Conservation (phyloP, 768 basidiomycete species). For the Termitomyces sp. region DNA sequence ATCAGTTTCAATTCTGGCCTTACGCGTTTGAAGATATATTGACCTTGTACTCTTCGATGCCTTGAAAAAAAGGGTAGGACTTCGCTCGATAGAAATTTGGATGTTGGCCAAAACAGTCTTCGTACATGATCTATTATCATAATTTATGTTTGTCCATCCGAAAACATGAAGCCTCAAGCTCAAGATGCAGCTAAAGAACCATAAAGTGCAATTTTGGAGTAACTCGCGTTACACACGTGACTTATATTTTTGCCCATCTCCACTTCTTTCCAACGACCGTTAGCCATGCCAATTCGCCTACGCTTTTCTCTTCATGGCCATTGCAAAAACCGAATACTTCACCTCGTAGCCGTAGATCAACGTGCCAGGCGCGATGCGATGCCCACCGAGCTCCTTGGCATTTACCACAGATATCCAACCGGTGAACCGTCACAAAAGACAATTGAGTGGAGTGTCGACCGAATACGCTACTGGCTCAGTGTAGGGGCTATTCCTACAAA, state of each 20-base stretch:
- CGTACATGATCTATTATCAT: neutral
- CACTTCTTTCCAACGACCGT: neutral
- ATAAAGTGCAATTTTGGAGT: neutral
- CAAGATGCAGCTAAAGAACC: too few species aligned
- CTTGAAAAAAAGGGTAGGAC: neutral
- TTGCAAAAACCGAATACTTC: conserved; percentile 73
- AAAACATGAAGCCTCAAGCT: neutral
- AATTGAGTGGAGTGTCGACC: conserved; percentile 86
- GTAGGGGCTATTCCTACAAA: conserved; percentile 83
- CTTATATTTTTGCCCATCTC: neutral
- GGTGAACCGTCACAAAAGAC: conserved; percentile 58
- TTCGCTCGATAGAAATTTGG: neutral
- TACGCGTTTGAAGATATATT: too few species aligned
- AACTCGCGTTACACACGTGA: conserved; percentile 6
- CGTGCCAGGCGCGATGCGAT: conserved; percentile 73
- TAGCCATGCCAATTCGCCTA: conserved; percentile 78
- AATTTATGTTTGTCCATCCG: neutral
- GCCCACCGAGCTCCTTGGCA: conserved; percentile 84
- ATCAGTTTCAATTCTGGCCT: too few species aligned
- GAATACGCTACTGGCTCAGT: conserved; percentile 87
- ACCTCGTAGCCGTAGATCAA: conserved; percentile 81
- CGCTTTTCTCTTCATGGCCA: conserved; percentile 82
- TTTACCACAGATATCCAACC: conserved; percentile 70
- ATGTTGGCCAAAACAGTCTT: neutral
- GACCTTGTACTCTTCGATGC: neutral